Percentiles rank a stretch among this genome's conserved stretches.
phyloP scores from a whole-genome alignment of 2,329 filamentous ascomycete species.

The Camillea tinctor region DNA sequence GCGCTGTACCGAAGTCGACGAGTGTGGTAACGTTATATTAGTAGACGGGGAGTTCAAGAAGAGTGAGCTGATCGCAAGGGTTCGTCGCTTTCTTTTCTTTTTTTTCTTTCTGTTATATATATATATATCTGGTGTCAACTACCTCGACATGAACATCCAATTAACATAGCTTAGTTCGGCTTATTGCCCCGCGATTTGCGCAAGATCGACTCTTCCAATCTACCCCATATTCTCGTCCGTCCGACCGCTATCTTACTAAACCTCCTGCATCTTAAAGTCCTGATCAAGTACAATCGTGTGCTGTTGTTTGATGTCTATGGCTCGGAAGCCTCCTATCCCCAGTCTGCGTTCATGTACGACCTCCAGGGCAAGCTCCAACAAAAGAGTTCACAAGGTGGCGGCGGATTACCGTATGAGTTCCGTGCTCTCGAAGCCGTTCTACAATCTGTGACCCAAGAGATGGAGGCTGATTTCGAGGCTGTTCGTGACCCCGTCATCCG shows the following conservation, averaged over 20 bases:
- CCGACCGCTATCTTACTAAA: constrained; percentile 93
- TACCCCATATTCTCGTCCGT: constrained; percentile 92
- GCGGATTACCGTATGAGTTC: constrained; percentile 87
- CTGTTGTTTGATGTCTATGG: constrained; percentile 96
- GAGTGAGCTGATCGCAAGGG: constrained; percentile 93
- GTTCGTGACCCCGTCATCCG: constrained; percentile 89
- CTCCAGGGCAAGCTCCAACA: constrained; percentile 89
- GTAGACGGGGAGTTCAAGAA: constrained; percentile 97
- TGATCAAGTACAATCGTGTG: constrained; percentile 93
- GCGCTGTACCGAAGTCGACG: constrained; percentile 92
- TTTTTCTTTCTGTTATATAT: too few species aligned
- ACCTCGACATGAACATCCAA: constrained; percentile 1
- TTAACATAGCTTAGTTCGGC: constrained; percentile 63
- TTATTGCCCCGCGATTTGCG: constrained; percentile 90
- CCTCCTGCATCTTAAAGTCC: constrained; percentile 88
- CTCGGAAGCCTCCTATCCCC: constrained; percentile 89
- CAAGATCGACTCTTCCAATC: constrained; percentile 94
- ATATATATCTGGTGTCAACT: too few species aligned
- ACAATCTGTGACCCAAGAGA: constrained; percentile 85
- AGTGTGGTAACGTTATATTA: constrained; percentile 85
- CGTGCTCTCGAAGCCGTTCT: constrained; percentile 92
- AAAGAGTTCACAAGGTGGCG: constrained; percentile 61
- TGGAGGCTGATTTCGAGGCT: constrained; percentile 93
- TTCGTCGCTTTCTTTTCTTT: constrained; percentile 37
- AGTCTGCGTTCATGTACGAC: constrained; percentile 97